Percentiles rank a stretch among this genome's conserved stretches.
phyloP scores from a whole-genome alignment of 2,329 filamentous ascomycete species.

The Rasamsonia emersonii region DNA sequence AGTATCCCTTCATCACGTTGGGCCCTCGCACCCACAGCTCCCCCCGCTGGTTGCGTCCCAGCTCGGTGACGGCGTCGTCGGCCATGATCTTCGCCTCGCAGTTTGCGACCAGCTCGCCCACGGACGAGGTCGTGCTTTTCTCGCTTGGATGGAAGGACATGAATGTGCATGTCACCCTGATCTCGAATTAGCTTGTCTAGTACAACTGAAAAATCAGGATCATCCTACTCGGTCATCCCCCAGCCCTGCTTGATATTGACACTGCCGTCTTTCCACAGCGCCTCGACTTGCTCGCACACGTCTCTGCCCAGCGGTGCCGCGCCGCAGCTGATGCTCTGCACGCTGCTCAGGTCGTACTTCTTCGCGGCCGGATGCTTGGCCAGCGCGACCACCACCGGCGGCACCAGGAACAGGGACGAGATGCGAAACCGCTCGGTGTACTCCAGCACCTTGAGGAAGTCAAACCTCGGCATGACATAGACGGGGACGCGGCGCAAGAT shows the following conservation, averaged over 20 bases:
- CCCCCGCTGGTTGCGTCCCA: constrained; percentile 49
- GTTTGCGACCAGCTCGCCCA: constrained; percentile 59
- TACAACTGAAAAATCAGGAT: too few species aligned
- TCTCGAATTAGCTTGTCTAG: not conserved
- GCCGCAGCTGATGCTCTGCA: constrained; percentile 53
- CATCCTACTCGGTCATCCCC: constrained; percentile 51
- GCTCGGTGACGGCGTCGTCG: constrained; percentile 36
- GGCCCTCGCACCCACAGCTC: constrained; percentile 67
- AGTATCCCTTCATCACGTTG: constrained; percentile 68
- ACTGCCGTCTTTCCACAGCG: constrained; percentile 42
- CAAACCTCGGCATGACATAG: constrained; percentile 71
- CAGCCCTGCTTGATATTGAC: constrained; percentile 61
- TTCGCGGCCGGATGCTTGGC: constrained; percentile 61
- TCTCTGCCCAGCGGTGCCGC: constrained; percentile 57
- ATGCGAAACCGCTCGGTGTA: too few species aligned
- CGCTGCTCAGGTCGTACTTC: constrained; percentile 59
- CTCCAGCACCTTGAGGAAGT: constrained; percentile 63
- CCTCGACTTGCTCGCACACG: constrained; percentile 49
- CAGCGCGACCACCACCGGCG: constrained; percentile 64
- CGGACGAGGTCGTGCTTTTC: constrained; percentile 17
- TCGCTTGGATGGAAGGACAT: constrained; percentile 54
- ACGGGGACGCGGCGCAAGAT: too few species aligned
- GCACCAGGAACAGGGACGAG: constrained; percentile 69
- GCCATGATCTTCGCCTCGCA: constrained; percentile 59
- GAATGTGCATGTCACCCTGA: constrained; percentile 57